Evolutionary conservation across 208 protist species (phyloP).

Genomic region (Trypanosoma mega): DNA sequence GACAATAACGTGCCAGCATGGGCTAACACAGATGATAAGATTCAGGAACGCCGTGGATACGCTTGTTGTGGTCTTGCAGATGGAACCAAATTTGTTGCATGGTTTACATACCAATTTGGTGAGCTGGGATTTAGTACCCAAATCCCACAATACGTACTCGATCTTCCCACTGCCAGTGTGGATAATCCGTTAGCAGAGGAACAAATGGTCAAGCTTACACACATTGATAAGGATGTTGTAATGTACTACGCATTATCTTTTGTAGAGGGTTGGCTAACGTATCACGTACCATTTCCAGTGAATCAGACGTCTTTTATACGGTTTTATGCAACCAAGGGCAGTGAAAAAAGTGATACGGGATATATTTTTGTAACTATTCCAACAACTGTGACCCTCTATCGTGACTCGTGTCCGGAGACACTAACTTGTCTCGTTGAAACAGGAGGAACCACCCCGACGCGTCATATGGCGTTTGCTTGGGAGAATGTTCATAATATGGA

Average conservation of each 20-base stretch:
- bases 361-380: constrained; percentile 5
- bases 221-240: neutral
- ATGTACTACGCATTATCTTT: constrained; percentile 4
- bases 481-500: neutral
- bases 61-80: constrained; percentile 8
- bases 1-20: neutral
- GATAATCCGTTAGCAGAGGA: neutral
- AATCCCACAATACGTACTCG: neutral
- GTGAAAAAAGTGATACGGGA: neutral
- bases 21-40: neutral
- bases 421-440: constrained; percentile 4
- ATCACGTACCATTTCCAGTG: constrained; percentile 4
- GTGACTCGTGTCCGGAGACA: neutral
- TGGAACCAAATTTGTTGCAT: neutral
- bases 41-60: neutral
- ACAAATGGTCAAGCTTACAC: constrained; percentile 5
- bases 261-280: neutral
- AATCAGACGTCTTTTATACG: neutral
- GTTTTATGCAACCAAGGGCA: neutral
- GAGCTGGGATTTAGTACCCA: neutral
- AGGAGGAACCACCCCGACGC: neutral
- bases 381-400: neutral
- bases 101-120: neutral
- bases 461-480: constrained; percentile 2
- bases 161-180: neutral